These are phyloP conservation scores for Alternaria triticina DNA, from an alignment of 2,329 filamentous ascomycete genomes.

Conservation along the genomic window DNA sequence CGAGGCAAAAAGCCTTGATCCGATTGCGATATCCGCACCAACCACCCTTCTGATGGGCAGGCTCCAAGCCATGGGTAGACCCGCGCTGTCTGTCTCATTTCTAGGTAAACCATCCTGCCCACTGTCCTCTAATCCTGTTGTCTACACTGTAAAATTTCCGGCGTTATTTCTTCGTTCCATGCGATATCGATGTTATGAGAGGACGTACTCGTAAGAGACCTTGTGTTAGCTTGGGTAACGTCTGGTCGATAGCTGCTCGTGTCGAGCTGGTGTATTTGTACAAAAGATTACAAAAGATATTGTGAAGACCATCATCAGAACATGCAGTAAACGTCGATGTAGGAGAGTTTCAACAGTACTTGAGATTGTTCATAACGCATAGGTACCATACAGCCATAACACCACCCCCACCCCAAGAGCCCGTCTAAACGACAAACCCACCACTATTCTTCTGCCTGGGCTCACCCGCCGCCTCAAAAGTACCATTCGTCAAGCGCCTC, in stretches of 20 bases:
- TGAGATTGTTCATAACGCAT: neutral
- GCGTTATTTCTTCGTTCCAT: neutral
- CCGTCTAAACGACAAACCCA: constrained; percentile 61
- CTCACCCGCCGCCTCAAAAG: constrained; percentile 79
- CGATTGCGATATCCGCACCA: neutral
- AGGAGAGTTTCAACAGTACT: neutral
- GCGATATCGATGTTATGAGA: neutral
- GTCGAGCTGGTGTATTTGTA: neutral
- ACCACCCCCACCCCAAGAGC: neutral
- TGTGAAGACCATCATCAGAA: neutral
- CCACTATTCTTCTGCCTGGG: constrained; percentile 75
- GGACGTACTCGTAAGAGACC: neutral
- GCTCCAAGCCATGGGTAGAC: neutral
- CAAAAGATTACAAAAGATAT: neutral
- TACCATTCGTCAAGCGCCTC: constrained; percentile 65
- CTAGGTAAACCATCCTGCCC: constrained; percentile 6
- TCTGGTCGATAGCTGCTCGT: neutral
- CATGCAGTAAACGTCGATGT: neutral
- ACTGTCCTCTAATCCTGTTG: neutral
- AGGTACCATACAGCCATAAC: neutral
- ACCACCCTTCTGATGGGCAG: neutral
- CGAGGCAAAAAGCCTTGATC: neutral
- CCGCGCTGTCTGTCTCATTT: neutral
- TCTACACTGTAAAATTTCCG: constrained; percentile 1
- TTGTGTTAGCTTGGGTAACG: neutral